A percentile compares a stretch with the other conserved stretches of the same genome.
Conservation (phyloP, 805 yeast species). For the Suhomyces pyralidae region DNA sequence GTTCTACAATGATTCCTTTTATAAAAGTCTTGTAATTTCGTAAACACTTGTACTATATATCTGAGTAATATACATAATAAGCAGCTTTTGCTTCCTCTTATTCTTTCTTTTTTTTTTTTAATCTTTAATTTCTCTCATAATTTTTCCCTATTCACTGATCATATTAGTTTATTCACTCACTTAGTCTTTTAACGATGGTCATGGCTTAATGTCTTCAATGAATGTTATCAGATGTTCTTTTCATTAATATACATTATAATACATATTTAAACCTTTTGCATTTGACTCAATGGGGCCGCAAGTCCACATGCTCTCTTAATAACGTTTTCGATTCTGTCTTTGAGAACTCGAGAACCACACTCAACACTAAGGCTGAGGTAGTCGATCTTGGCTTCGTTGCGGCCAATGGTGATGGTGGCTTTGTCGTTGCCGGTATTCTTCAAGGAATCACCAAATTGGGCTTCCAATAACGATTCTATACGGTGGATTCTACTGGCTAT, state of each 20-base stretch:
- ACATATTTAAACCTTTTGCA: conserved; percentile 15
- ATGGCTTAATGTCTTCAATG: background rate
- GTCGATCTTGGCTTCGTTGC: conserved; percentile 65
- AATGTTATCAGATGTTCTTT: background rate
- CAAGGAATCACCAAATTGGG: conserved; percentile 87
- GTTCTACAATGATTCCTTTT: background rate
- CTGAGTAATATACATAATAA: too few species aligned
- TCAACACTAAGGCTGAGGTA: conserved; percentile 61
- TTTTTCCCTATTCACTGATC: background rate
- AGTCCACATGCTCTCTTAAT: conserved; percentile 72
- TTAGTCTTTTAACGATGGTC: background rate
- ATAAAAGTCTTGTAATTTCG: too few species aligned
- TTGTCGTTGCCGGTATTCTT: conserved; percentile 35
- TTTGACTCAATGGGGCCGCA: conserved; percentile 76
- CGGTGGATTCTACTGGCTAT: conserved; percentile 40
- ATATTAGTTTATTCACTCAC: background rate
- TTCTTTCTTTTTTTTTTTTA: too few species aligned
- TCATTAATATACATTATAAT: conserved; percentile 1
- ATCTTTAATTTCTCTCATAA: background rate
- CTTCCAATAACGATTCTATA: conserved; percentile 60
- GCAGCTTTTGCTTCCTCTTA: too few species aligned
- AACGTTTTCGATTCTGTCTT: conserved; percentile 79
- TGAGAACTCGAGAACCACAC: conserved; percentile 71
- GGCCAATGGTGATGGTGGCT: conserved; percentile 71
- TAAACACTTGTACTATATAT: too few species aligned